A percentile compares a stretch with the other conserved stretches of the same genome.
Evolutionary conservation across 306 rosid species (phyloP).

Genomic region (Ziziphus jujuba): DNA sequence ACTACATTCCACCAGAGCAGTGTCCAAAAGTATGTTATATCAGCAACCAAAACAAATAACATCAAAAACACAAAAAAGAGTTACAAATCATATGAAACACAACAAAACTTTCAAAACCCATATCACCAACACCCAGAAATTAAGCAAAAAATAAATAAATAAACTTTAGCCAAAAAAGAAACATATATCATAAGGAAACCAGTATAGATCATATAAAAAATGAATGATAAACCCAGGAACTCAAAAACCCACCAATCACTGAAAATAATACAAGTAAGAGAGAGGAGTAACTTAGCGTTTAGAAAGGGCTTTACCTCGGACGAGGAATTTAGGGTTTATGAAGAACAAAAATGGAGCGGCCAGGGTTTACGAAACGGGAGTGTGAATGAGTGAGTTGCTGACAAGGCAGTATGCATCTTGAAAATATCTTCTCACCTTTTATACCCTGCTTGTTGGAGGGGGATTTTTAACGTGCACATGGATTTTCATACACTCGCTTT

Average conservation of each 20-base stretch:
- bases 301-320: constrained; percentile 31
- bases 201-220: no score
- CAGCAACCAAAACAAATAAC: no score
- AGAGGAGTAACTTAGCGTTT: background rate
- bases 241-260: no score
- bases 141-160: background rate
- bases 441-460: background rate
- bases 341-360: constrained; percentile 31
- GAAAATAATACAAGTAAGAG: no score
- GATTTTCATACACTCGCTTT: background rate
- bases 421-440: constrained; percentile 20
- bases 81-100: no score
- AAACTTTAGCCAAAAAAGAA: background rate
- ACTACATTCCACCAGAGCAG: no score
- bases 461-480: constrained; percentile 5
- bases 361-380: constrained; percentile 57
- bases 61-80: no score
- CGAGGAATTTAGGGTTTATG: background rate
- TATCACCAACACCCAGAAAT: background rate
- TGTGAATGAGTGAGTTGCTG: no score
- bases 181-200: no score
- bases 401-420: no score
- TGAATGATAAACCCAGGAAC: no score
- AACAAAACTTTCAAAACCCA: background rate
- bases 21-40: no score